These are phyloP conservation scores for Psidium guajava DNA, from an alignment of 345 rosid species.

Conservation along the genomic window DNA sequence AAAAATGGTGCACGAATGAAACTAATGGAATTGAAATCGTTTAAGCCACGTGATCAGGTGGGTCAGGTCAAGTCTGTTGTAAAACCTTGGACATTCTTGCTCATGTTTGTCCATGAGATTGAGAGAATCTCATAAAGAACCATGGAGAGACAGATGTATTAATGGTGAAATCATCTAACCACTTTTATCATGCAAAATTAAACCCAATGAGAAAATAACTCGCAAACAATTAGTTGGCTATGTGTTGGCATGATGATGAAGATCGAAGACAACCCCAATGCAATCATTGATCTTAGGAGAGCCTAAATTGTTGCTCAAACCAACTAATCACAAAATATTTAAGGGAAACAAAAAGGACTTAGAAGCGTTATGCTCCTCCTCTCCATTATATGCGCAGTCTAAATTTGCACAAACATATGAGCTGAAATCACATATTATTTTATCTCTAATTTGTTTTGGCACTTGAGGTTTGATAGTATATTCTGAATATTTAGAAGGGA, in stretches of 20 bases:
- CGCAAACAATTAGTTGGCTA: background rate
- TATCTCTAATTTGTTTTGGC: background rate
- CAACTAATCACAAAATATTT: background rate
- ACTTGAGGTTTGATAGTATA: background rate
- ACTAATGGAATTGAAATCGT: too few species aligned
- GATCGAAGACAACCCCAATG: background rate
- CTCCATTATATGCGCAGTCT: background rate
- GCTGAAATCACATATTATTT: background rate
- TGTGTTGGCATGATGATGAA: background rate
- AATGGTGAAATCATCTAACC: background rate
- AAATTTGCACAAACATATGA: background rate
- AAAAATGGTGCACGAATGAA: too few species aligned
- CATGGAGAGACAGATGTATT: background rate
- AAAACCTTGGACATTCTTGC: background rate
- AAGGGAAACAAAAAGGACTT: background rate
- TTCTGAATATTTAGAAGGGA: background rate
- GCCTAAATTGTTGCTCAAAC: background rate
- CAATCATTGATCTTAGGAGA: background rate
- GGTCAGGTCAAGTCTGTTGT: background rate
- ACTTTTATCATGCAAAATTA: background rate
- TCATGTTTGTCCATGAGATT: background rate
- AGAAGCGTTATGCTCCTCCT: background rate
- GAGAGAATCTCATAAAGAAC: background rate
- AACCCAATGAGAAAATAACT: background rate
- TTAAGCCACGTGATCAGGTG: background rate